Evolutionary conservation across 2,329 filamentous ascomycete species (phyloP), one percentile per base, ranked within the genome.

Genomic region (Acephala macrosclerotiorum): DNA sequence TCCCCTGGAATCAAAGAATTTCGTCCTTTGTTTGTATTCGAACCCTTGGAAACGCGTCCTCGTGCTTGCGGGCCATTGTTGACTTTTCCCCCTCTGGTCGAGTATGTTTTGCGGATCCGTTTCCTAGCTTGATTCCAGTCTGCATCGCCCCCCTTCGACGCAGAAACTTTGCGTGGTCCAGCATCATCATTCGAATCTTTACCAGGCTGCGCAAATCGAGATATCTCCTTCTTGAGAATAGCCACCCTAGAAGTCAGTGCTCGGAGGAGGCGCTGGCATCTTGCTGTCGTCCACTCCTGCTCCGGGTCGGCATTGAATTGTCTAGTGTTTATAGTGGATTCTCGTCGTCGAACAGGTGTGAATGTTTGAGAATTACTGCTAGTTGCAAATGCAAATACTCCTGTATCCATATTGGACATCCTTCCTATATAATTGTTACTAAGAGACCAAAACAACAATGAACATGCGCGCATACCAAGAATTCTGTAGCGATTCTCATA

Each of bases 231-330:
- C 26, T 76, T 76, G 2, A 83, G 70, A 40, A 79, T 77, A 67
- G 77, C 74, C 40, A 83, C 77, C 53, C 80, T 76, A 14, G 81
- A 82, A 33, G 79, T 75, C 61, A 83, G 70, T 8, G 80, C 79
- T 36, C 81, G 79, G 38, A 83, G 75, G 49, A 83, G 70, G 25
- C 80, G 78, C 61, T 81, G 76, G 61, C 81, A 82, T 65, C 80
- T 77, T 38, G 80, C 76, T 25, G 80, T 73, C 12, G 80, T 82
- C 81, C 81, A 77, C 65, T 75, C 73, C 58, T 72, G 69, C 51
- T 71, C 69, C 14, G 59, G 55, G 47, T 72, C 69, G 12, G 65
- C 63, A 38, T 68, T 42, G 22, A 68, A 58, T 51, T 58, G 61
- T 42, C 69, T 70, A 14, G 61, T 60, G 49, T 71, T 73, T 20